Evolutionary conservation across 2,329 filamentous ascomycete species (phyloP).

Genomic region (Clonostachys sp.): DNA sequence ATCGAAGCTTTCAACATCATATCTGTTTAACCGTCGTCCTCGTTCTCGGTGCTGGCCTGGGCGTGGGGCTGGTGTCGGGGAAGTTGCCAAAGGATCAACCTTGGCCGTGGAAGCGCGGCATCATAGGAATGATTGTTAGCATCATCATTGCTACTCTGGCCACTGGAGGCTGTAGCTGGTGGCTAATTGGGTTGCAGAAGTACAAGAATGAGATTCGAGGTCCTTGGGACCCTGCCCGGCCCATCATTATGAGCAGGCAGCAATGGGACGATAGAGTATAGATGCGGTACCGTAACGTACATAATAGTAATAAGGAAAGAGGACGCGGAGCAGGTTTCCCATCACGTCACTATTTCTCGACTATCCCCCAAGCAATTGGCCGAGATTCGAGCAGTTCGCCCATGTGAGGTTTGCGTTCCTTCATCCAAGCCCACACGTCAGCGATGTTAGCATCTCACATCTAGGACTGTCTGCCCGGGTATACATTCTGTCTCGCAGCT

Average conservation of each 20-base stretch:
- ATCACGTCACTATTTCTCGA: not conserved
- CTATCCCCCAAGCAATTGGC: no score
- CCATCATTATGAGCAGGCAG: constrained; percentile 70
- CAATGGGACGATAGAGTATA: constrained; percentile 34
- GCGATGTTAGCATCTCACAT: not conserved
- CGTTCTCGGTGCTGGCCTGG: constrained; percentile 74
- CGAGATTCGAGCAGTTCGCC: not conserved
- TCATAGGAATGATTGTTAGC: constrained; percentile 73
- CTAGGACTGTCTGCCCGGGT: not conserved
- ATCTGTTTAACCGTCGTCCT: constrained; percentile 70
- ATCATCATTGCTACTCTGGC: constrained; percentile 69
- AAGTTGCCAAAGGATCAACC: constrained; percentile 28
- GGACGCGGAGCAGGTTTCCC: not conserved
- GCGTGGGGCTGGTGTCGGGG: constrained; percentile 61
- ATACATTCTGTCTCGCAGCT: no score
- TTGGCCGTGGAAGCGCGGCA: constrained; percentile 47
- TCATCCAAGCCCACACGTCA: not conserved
- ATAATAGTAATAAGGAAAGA: not conserved
- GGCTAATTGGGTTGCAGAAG: constrained; percentile 93
- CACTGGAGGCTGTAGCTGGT: constrained; percentile 96
- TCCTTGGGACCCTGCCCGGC: constrained; percentile 93
- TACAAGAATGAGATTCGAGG: constrained; percentile 99
- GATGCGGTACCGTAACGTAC: not conserved
- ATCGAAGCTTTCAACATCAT: constrained; percentile 79
- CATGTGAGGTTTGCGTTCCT: not conserved